These are phyloP conservation scores for Chrysoporthe puriensis DNA, from an alignment of 2,329 filamentous ascomycete species.

Conservation along the genomic window DNA sequence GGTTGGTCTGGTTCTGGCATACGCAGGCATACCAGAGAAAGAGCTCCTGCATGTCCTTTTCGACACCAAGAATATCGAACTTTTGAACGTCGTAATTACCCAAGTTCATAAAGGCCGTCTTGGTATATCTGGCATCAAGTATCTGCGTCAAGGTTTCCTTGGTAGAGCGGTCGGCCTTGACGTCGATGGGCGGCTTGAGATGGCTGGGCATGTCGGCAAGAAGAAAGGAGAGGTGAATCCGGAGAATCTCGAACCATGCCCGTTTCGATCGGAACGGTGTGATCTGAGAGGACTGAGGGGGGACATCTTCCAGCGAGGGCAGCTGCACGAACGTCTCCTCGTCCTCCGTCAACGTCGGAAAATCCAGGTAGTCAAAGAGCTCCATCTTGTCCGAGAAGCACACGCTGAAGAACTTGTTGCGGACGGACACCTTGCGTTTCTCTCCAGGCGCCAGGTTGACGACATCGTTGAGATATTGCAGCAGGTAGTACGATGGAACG, in stretches of 20 bases:
- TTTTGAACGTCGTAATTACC: conserved; percentile 23
- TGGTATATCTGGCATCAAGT: conserved; percentile 24
- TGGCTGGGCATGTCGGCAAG: conserved; percentile 16
- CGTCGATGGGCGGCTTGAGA: conserved; percentile 18
- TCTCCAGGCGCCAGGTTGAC: conserved; percentile 18
- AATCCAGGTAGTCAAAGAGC: conserved; percentile 22
- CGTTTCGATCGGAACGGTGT: conserved; percentile 17
- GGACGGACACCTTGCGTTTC: conserved; percentile 21
- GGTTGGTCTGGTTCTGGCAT: conserved; percentile 34
- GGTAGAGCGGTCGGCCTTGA: conserved; percentile 15
- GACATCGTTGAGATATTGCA: conserved; percentile 26
- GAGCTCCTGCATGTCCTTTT: conserved; percentile 32
- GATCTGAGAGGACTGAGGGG: background rate
- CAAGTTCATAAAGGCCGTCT: conserved; percentile 18
- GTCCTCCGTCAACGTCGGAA: conserved; percentile 10
- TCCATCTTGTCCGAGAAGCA: conserved; percentile 23
- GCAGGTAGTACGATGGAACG: conserved; percentile 26
- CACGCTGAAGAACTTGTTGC: conserved; percentile 28
- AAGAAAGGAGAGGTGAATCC: conserved; percentile 26
- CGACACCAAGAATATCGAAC: conserved; percentile 33
- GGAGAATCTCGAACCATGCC: conserved; percentile 25
- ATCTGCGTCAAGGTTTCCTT: conserved; percentile 10
- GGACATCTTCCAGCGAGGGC: conserved; percentile 19
- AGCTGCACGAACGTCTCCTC: conserved; percentile 22
- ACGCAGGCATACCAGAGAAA: conserved; percentile 36